Base-by-base conservation (phyloP, 2,329 filamentous ascomycete genomes). In the Aspergillus vadensis region DNA sequence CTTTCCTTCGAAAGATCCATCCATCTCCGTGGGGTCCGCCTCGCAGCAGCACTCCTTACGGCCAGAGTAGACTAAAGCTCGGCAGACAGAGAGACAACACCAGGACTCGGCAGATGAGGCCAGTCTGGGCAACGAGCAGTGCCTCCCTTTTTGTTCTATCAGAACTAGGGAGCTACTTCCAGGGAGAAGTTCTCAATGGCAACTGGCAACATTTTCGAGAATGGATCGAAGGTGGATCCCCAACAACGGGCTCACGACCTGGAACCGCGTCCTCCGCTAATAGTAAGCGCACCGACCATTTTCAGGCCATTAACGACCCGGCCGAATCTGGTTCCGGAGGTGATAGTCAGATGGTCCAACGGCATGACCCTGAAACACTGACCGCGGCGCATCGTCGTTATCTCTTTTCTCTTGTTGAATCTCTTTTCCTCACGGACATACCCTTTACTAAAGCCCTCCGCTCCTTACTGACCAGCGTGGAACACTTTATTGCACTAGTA, bases 121-220 rank as follows among this genome's bases (percentile, higher is more conserved):
- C 88, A 64, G 85, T 94, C 0, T 99, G 95, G 95, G 94, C 92
- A 0, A 96, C 91, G 0, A 89, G 90, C 67, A 92, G 91, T 70
- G 91, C 92, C 2, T 89, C 91, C 1, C 86, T 96, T 4, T 97
- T 97, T 77, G 90, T 98, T 67, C 82, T 98, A 3, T 91, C 91
- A 0, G 93, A 97, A 73, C 89, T 91, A 14, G 90, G 94, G 66
- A 87, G 87, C 3, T 98, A 96, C 69, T 87, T 98, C 48, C 94
- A 97, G 74, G 91, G 91, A 1, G 92, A 97, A 71, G 88, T 98
- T 6, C 88, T 97, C 14, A 86, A 88, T 61, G 88, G 88, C 32
- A 88, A 91, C 1, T 97, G 92, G 86, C 85, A 88, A 15, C 87
- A 90, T 55, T 93, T 98, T 67, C 85, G 90, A 56, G 74, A 77